Conservation (phyloP, 2,329 filamentous ascomycete genomes). For the Helotiales sp. region DNA sequence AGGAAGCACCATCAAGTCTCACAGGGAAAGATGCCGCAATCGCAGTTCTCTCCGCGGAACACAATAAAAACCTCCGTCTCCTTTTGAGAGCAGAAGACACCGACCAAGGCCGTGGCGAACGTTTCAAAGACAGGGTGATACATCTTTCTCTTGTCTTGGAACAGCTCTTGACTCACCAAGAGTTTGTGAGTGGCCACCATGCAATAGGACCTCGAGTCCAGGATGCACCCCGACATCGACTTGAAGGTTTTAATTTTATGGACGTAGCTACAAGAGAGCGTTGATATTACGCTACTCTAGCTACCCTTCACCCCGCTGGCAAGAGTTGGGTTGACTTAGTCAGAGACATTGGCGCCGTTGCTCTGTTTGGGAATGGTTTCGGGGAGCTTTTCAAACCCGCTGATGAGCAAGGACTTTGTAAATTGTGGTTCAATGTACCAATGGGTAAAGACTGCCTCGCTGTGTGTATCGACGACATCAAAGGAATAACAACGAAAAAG, state of each 20-base stretch:
- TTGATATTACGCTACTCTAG: conserved; percentile 22
- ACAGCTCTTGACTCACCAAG: conserved; percentile 31
- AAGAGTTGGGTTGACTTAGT: conserved; percentile 10
- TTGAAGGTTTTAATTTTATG: conserved; percentile 36
- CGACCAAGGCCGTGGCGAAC: neutral
- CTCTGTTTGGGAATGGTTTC: conserved; percentile 31
- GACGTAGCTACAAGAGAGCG: conserved; percentile 26
- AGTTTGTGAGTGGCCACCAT: conserved; percentile 6
- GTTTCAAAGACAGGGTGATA: conserved; percentile 10
- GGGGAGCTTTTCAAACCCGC: conserved; percentile 31
- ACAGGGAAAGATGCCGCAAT: neutral
- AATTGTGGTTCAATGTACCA: conserved; percentile 32
- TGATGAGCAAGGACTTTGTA: conserved; percentile 22
- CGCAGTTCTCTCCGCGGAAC: too few relatives aligned
- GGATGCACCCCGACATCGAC: conserved; percentile 16
- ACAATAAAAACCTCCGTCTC: too few relatives aligned
- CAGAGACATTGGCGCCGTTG: conserved; percentile 16
- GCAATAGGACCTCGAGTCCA: conserved; percentile 3
- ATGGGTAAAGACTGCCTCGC: conserved; percentile 34
- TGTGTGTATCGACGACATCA: conserved; percentile 1
- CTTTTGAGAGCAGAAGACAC: conserved; percentile 12
- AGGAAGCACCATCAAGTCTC: neutral
- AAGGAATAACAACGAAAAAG: neutral
- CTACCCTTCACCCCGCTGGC: neutral
- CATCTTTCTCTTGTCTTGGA: conserved; percentile 25